A percentile compares a stretch with the other conserved stretches of the same genome.
phyloP scores from a whole-genome alignment of 2,329 filamentous ascomycete species.

The Pyrenophora seminiperda region DNA sequence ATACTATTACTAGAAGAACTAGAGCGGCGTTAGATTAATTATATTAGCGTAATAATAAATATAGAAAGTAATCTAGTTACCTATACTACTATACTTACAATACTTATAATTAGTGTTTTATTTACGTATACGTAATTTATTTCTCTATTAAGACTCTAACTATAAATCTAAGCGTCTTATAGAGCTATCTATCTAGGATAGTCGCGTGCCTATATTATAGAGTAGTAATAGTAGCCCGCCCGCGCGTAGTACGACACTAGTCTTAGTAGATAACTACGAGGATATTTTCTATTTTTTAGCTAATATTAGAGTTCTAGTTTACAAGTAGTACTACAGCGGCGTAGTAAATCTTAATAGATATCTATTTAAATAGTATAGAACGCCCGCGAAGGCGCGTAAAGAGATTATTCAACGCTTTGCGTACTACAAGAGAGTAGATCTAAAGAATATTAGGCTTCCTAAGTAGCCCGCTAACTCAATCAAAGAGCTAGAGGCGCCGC shows the following conservation, averaged over 20 bases:
- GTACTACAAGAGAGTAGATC: neutral
- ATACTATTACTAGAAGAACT: neutral
- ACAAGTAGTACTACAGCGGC: neutral
- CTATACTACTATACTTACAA: neutral
- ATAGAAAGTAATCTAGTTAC: neutral
- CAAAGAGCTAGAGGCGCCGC: neutral
- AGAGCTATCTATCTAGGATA: slow-evolving; percentile 2
- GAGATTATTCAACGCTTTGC: neutral
- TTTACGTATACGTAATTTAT: neutral
- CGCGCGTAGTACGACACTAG: neutral
- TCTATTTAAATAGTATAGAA: neutral
- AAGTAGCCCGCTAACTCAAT: neutral
- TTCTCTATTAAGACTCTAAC: neutral
- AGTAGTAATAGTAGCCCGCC: slow-evolving; percentile 3
- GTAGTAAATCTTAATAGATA: too few relatives aligned
- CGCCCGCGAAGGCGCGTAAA: neutral
- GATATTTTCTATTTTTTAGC: neutral
- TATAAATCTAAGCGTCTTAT: slow-evolving; percentile 1
- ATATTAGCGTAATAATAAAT: neutral
- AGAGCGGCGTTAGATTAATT: neutral
- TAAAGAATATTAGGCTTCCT: neutral
- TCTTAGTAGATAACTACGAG: neutral
- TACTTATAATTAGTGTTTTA: neutral
- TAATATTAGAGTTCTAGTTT: neutral
- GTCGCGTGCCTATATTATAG: neutral